Evolutionary conservation across 176 grass and related monocot genomes (phyloP), one percentile per base, ranked within the genome.

Genomic region (Carex parvula): DNA sequence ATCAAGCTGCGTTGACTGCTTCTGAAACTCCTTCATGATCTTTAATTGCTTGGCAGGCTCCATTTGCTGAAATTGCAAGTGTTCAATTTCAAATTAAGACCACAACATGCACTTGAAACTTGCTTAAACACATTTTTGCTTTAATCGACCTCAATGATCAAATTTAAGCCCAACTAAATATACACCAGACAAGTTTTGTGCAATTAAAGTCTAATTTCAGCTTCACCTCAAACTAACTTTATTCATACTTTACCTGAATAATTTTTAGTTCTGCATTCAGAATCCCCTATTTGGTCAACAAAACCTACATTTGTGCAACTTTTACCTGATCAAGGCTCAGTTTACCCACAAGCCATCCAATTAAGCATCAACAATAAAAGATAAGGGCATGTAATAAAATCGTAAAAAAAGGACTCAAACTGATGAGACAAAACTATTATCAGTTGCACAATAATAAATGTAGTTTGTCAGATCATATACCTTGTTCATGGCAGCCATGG

Each of bases 401-500:
- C n/a, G 14, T 18, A 50, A 76, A 11, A 86, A 32, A 85, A 75
- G 39, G 8, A 85, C 20, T 26, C 33, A 80, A 88, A 76, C 8
- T 87, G 35, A 80, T 79, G 24, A 79, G 26, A 53, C 66, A 44
- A 82, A 10, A 17, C 3, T 60, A 59, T 83, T 46, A 12, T 70
- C 71, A 70, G 15, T 74, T 74, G 22, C 65, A 54, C 7, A 85
- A 70, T 59, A 80, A 13, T 37, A 64, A 92, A 69, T 39, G 50
- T 84, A 83, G 83, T 69, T 9, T 85, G 68, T 57, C 29, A 48
- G 84, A 35, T 69, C 35, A 50, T 44, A 4, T 90, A 95, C 96
- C 96, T 99, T 99, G 88, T 99, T 99, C 96, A 99, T 99, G 30
- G 96, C 91, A 81, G 96, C 83, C 96, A 99, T 99, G 55, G 93